phyloP scores from a whole-genome alignment of 108 stramenopile species.

The Pseudonitzschia delicatissima region DNA sequence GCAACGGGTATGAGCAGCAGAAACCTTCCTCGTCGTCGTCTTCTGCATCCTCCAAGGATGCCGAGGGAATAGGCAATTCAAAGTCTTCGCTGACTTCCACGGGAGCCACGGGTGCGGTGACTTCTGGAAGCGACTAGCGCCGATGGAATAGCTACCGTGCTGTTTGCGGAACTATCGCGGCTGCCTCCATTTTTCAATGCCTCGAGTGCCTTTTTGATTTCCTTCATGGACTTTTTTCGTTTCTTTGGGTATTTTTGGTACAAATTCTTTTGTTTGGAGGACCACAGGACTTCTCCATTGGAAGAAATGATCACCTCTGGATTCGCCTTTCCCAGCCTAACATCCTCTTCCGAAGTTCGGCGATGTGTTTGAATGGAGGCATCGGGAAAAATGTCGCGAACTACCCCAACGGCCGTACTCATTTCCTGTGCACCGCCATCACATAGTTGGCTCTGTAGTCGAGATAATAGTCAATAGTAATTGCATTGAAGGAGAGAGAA shows the following conservation, averaged over 20 bases:
- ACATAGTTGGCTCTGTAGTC: conserved; percentile 2
- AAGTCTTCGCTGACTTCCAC: too few species aligned
- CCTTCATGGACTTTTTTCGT: neutral
- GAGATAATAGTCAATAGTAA: too few species aligned
- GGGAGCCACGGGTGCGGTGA: too few species aligned
- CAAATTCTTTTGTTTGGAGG: neutral
- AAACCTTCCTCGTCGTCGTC: too few species aligned
- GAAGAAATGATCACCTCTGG: neutral
- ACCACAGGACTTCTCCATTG: neutral
- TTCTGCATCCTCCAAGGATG: too few species aligned
- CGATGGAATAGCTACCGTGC: too few species aligned
- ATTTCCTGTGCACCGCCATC: conserved; percentile 1
- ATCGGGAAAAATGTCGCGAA: neutral
- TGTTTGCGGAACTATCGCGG: too few species aligned
- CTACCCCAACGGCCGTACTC: neutral
- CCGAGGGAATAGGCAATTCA: too few species aligned
- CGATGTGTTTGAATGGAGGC: neutral
- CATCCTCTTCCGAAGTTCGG: neutral
- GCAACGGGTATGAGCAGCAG: too few species aligned
- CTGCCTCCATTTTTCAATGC: neutral
- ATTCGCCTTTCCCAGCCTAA: neutral
- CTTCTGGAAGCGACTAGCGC: too few species aligned
- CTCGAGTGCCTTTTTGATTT: neutral
- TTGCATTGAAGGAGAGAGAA: too few species aligned
- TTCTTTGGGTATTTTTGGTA: neutral